These are phyloP conservation scores for Fraxinus anomala DNA, from an alignment of 257 asterid genomes.

Conservation along the genomic window DNA sequence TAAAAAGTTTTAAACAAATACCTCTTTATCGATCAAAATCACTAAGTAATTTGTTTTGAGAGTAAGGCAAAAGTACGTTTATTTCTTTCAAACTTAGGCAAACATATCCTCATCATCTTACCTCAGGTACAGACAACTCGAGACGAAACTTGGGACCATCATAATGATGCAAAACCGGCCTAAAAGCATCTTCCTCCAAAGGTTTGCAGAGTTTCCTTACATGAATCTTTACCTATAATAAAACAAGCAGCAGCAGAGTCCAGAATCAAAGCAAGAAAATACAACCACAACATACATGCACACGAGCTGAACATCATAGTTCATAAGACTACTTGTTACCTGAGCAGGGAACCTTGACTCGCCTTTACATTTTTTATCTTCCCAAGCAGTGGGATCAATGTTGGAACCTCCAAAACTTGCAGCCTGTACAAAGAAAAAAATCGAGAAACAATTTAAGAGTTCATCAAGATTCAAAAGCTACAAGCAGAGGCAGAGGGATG, in stretches of 20 bases:
- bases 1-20: neutral
- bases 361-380: constrained; percentile 97
- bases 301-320: neutral
- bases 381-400: constrained; percentile 99
- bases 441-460: constrained; percentile 6
- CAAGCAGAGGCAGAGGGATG: neutral
- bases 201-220: constrained; percentile 88
- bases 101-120: constrained; percentile 29
- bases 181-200: constrained; percentile 91
- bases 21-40: neutral
- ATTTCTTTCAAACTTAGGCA: neutral
- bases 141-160: constrained; percentile 99
- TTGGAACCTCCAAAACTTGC: constrained; percentile 91
- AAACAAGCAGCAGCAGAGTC: constrained; percentile 11
- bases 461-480: neutral
- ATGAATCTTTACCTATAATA: constrained; percentile 68
- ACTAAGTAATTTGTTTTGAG: neutral
- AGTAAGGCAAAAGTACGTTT: neutral
- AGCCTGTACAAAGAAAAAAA: constrained; percentile 50
- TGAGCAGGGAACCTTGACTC: constrained; percentile 99
- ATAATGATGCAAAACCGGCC: constrained; percentile 97
- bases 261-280: constrained; percentile 6
- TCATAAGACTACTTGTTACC: constrained; percentile 42
- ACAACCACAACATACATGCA: neutral
- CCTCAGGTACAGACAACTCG: constrained; percentile 97